Conservation (phyloP, 1,284 basidiomycete species). For the Tilletia indica region DNA sequence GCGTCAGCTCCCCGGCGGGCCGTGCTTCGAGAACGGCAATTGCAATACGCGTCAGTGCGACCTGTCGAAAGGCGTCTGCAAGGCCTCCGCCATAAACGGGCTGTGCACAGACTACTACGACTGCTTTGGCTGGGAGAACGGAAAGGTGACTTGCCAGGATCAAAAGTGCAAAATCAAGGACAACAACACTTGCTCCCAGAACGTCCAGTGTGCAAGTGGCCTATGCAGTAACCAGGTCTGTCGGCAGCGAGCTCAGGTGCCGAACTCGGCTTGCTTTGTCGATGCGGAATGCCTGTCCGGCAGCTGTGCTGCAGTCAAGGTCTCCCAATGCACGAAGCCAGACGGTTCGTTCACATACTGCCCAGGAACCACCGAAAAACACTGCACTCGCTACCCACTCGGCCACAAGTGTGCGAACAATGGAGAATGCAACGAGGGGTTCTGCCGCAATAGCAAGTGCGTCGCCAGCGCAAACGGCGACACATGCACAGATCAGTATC, state of each 20-base stretch:
- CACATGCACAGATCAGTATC: neutral
- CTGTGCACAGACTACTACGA: too few relatives aligned
- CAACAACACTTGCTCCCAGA: too few relatives aligned
- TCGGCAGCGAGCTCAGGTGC: too few relatives aligned
- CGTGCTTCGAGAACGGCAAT: slow-evolving; percentile 1
- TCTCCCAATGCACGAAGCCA: too few relatives aligned
- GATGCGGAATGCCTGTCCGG: too few relatives aligned
- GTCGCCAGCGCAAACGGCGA: neutral
- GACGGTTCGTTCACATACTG: neutral
- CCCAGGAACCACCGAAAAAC: neutral
- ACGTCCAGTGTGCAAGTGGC: too few relatives aligned
- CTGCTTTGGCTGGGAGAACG: too few relatives aligned
- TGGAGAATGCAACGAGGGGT: neutral
- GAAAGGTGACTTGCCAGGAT: neutral
- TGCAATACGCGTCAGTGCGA: neutral
- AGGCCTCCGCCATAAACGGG: neutral
- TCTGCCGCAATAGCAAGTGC: neutral
- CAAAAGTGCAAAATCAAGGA: neutral
- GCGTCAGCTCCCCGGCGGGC: neutral
- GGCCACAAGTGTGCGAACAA: neutral
- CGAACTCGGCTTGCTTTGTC: too few relatives aligned
- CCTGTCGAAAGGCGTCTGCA: neutral
- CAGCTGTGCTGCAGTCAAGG: too few relatives aligned
- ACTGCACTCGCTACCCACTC: neutral
- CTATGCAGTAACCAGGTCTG: too few relatives aligned